Percentiles rank a stretch among this genome's conserved stretches.
Evolutionary conservation across 805 yeast genomes (phyloP).

Genomic region (Vanderwaltozyma verrucispora): DNA sequence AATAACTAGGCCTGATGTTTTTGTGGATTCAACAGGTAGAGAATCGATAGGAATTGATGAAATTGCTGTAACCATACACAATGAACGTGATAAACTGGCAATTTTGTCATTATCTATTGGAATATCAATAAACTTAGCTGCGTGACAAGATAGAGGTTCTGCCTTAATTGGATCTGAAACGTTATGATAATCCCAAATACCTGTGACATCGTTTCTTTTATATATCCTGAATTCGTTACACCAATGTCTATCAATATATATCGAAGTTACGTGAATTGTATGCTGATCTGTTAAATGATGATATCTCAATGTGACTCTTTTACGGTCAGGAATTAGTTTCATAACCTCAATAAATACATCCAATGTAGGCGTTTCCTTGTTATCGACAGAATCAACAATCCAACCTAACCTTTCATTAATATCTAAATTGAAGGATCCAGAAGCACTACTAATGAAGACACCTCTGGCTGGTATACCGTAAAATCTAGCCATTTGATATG

Average conservation of each 20-base stretch:
- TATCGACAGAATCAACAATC: constrained; percentile 71
- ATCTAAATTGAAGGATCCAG: constrained; percentile 62
- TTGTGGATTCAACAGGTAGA: constrained; percentile 47
- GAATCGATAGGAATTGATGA: constrained; percentile 72
- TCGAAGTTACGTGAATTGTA: constrained; percentile 53
- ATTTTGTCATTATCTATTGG: constrained; percentile 48
- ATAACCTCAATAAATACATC: constrained; percentile 71
- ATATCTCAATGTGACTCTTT: constrained; percentile 57
- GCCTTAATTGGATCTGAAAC: constrained; percentile 51
- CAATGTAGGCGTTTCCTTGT: constrained; percentile 60
- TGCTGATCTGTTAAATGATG: constrained; percentile 77
- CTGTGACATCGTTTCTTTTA: constrained; percentile 45
- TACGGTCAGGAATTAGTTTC: constrained; percentile 65
- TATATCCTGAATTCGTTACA: constrained; percentile 59
- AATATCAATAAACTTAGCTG: constrained; percentile 61
- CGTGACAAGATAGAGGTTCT: constrained; percentile 39
- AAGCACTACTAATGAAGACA: constrained; percentile 66
- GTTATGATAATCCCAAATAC: constrained; percentile 46
- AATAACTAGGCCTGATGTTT: constrained; percentile 68
- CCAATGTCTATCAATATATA: constrained; percentile 83
- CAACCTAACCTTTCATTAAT: constrained; percentile 59
- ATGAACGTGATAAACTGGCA: constrained; percentile 49
- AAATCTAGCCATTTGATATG: constrained; percentile 81
- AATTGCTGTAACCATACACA: constrained; percentile 58
- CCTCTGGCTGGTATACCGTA: constrained; percentile 80